Conservation (phyloP, 192 early-diverging fungal species). For the Rhizophlyctis rosea region DNA sequence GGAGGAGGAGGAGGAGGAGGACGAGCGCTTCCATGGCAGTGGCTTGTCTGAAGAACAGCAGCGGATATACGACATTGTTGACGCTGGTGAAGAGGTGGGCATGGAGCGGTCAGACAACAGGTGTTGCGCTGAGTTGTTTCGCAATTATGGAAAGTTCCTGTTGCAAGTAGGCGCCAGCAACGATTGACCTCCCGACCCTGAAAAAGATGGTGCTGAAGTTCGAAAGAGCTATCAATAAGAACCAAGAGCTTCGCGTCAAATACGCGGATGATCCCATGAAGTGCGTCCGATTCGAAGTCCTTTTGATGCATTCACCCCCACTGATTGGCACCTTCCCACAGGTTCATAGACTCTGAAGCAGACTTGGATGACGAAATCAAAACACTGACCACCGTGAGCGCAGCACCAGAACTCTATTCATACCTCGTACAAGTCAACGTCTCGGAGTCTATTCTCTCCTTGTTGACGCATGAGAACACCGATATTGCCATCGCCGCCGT, state of each 20-base stretch:
- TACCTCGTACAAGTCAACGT: slow-evolving; percentile 68
- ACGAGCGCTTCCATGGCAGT: slow-evolving; percentile 79
- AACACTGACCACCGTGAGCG: slow-evolving; percentile 67
- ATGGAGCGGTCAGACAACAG: too few relatives aligned
- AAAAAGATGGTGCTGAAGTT: slow-evolving; percentile 78
- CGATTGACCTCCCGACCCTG: slow-evolving; percentile 64
- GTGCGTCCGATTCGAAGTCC: slow-evolving; percentile 11
- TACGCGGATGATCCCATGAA: slow-evolving; percentile 69
- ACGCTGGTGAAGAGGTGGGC: slow-evolving; percentile 74
- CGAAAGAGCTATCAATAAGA: slow-evolving; percentile 82
- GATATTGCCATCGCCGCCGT: slow-evolving; percentile 86
- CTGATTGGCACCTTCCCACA: too few relatives aligned
- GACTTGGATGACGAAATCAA: slow-evolving; percentile 92
- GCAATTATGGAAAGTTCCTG: too few relatives aligned
- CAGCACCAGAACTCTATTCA: slow-evolving; percentile 76
- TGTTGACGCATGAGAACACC: slow-evolving; percentile 90
- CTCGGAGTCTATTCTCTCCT: slow-evolving; percentile 60
- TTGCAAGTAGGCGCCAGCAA: slow-evolving; percentile 40
- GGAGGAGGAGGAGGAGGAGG: slow-evolving; percentile 53
- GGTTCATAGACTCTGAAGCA: slow-evolving; percentile 93
- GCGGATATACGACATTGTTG: slow-evolving; percentile 76
- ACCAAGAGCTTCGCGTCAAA: slow-evolving; percentile 81
- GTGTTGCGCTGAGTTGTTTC: background rate
- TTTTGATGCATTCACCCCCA: too few relatives aligned
- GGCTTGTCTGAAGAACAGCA: slow-evolving; percentile 77